Percentiles rank a stretch among this genome's conserved stretches.
Conservation (phyloP, 1,284 basidiomycete species). For the Ceratobasidium sp. region DNA sequence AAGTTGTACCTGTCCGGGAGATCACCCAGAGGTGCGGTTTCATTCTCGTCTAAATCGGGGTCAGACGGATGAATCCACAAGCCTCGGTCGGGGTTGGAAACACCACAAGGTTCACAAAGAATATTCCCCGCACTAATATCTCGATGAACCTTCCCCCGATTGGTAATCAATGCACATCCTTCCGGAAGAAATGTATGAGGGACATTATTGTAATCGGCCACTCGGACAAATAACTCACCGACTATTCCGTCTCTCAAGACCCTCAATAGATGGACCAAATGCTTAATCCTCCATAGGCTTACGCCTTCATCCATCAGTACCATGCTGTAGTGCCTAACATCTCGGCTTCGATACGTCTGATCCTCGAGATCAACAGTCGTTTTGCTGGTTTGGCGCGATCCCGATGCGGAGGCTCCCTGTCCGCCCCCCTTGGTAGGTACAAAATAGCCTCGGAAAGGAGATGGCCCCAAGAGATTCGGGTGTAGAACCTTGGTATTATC, state of each 20-base stretch:
- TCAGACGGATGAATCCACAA: too few species aligned
- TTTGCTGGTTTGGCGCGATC: too few species aligned
- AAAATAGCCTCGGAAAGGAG: neutral
- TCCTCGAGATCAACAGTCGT: too few species aligned
- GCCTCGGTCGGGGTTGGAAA: too few species aligned
- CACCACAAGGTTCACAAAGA: too few species aligned
- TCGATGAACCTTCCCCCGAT: slow-evolving; percentile 33
- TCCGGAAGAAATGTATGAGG: too few species aligned
- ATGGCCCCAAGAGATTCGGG: neutral
- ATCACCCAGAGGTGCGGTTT: neutral
- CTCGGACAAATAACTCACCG: slow-evolving; percentile 3
- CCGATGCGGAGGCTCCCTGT: too few species aligned
- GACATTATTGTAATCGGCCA: neutral
- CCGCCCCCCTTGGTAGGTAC: too few species aligned
- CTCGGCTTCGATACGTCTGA: too few species aligned
- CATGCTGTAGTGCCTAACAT: slow-evolving; percentile 2
- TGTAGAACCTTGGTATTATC: neutral
- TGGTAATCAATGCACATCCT: slow-evolving; percentile 2
- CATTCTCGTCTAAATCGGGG: too few species aligned
- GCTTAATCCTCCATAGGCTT: slow-evolving; percentile 4
- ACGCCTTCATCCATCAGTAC: slow-evolving; percentile 28
- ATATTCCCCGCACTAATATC: slow-evolving; percentile 41
- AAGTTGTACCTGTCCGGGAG: too few species aligned
- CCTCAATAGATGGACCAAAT: slow-evolving; percentile 1
- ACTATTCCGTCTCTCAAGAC: slow-evolving; percentile 4